phyloP scores from a whole-genome alignment of 2,329 filamentous ascomycete genomes.

The Amphichorda felina region DNA sequence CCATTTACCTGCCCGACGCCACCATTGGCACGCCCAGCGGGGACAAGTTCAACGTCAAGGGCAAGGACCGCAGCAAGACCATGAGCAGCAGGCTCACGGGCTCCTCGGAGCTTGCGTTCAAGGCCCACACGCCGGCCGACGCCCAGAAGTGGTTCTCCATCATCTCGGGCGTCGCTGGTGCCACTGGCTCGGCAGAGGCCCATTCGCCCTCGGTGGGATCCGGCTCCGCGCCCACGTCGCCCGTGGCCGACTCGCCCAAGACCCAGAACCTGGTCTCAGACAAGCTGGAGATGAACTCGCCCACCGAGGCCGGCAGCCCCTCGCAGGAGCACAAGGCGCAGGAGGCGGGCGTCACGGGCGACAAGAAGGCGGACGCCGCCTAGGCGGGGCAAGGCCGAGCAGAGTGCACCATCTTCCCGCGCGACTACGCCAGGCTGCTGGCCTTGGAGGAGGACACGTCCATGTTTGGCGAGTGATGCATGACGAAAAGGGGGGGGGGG shows the following conservation, averaged over 20 bases:
- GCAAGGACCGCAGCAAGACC: slow-evolving; percentile 78
- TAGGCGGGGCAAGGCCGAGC: neutral
- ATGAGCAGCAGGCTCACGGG: slow-evolving; percentile 73
- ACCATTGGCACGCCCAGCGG: slow-evolving; percentile 59
- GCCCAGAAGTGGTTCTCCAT: slow-evolving; percentile 77
- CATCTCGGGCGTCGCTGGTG: slow-evolving; percentile 40
- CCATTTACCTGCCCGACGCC: slow-evolving; percentile 87
- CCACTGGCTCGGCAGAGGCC: slow-evolving; percentile 24
- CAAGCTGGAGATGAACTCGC: slow-evolving; percentile 8
- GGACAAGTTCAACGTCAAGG: slow-evolving; percentile 87
- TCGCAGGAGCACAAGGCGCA: slow-evolving; percentile 24
- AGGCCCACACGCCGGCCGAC: slow-evolving; percentile 69
- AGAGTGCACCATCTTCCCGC: neutral
- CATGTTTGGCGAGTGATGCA: no score
- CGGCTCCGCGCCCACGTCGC: slow-evolving; percentile 15
- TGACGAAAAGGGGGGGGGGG: no score
- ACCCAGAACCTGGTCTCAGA: slow-evolving; percentile 3
- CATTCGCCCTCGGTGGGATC: slow-evolving; percentile 13
- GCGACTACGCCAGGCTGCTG: neutral
- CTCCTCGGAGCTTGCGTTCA: slow-evolving; percentile 72
- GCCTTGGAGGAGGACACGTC: slow-evolving; percentile 1
- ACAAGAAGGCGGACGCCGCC: slow-evolving; percentile 1
- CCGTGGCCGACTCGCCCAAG: slow-evolving; percentile 7
- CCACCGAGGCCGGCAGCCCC: slow-evolving; percentile 2
- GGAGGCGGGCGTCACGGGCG: slow-evolving; percentile 31